phyloP scores from a whole-genome alignment of 345 rosid genomes.

The Lepidium aucheri region DNA sequence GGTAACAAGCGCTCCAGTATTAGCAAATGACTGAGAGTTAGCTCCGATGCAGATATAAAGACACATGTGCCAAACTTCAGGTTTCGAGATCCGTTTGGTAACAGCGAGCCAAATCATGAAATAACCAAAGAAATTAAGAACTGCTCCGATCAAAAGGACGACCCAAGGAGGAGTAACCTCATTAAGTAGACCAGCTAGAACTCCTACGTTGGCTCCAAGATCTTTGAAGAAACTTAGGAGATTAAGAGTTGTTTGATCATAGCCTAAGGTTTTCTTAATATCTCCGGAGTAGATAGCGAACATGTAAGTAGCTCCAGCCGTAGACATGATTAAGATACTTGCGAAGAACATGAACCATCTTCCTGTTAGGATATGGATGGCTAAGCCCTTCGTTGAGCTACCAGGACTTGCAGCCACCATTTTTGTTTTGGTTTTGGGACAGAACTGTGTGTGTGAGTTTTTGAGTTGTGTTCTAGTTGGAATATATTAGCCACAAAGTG shows the following conservation, averaged over 20 bases:
- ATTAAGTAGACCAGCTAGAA: conserved; percentile 39
- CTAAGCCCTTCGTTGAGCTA: conserved; percentile 28
- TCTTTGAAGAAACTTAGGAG: conserved; percentile 45
- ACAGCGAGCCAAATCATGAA: conserved; percentile 47
- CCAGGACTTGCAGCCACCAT: conserved; percentile 24
- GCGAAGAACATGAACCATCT: conserved; percentile 53
- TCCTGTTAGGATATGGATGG: conserved; percentile 29
- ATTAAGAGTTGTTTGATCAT: conserved; percentile 48
- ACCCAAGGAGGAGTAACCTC: conserved; percentile 49
- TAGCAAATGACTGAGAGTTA: conserved; percentile 50
- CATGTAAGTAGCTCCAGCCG: conserved; percentile 48
- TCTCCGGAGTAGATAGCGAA: conserved; percentile 43
- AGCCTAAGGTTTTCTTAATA: conserved; percentile 33
- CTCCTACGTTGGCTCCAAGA: conserved; percentile 46
- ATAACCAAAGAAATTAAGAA: conserved; percentile 38
- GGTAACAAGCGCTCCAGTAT: conserved; percentile 44
- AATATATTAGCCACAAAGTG: conserved; percentile 19
- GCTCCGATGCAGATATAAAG: conserved; percentile 43
- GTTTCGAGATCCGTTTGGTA: conserved; percentile 30
- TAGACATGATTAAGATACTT: conserved; percentile 36
- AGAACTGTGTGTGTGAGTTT: conserved; percentile 4
- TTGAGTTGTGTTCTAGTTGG: conserved; percentile 16
- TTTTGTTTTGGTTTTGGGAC: background rate
- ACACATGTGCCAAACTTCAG: conserved; percentile 52
- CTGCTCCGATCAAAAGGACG: conserved; percentile 33